Evolutionary conservation across 2,329 filamentous ascomycete species (phyloP), one percentile per base, ranked within the genome.

Genomic region (Zymoseptoria brevis): DNA sequence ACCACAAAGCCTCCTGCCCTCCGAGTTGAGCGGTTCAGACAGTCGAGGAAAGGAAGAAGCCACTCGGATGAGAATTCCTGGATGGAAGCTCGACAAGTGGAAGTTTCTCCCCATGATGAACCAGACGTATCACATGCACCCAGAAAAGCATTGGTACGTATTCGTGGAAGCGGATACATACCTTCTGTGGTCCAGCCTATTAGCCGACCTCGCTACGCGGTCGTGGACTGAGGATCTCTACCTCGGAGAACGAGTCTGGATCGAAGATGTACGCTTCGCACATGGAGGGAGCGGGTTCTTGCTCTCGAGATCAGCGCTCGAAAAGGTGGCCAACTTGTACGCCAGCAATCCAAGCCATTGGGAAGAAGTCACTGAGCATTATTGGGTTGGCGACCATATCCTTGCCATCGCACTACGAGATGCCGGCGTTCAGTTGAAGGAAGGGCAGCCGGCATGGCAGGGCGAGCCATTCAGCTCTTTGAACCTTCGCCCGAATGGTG

Each of bases 141-240:
- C 78, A 1, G 71, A 80, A 24, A 79, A 79, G 54, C 80, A 79
- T 57, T 85, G 83, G 83, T 85, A 79, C 62, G 72, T 83, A 55
- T 85, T 85, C 67, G 77, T 83, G 52, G 82, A 84, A 64, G 78
- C 80, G 0, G 82, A 85, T 65, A 83, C 81, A 0, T 83, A 81
- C 61, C 70, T 83, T 51, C 73, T 81, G 7, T 80, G 81, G 75
- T 71, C 76, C 45, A 80, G 80, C 16, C 53, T 75, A 13, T 63
- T 78, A 22, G 72, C 74, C 29, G 77, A 76, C 70, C 62, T 75
- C 6, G 62, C 64, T 35, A 64, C 72, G 11, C 67, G 77, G 7
- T 74, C 78, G 57, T 71, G 71, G 35, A 68, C 71, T n/a, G 74
- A 75, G 35, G 70, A 73, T 2, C 72, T 76, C 60, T 78, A 78